These are phyloP conservation scores for Pluteus cervinus DNA, from an alignment of 768 basidiomycete species.

Conservation along the genomic window DNA sequence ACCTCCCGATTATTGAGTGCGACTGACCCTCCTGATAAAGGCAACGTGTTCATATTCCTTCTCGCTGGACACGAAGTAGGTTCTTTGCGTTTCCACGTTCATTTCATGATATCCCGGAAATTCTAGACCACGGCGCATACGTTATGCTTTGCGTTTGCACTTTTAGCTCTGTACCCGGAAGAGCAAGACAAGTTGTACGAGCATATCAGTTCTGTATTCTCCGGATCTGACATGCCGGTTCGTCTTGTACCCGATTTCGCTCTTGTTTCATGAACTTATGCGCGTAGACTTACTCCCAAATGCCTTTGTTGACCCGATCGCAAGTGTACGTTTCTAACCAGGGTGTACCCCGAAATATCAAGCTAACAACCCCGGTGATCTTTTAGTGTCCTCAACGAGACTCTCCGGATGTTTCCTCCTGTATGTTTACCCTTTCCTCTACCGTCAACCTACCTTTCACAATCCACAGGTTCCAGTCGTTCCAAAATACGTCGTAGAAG, in stretches of 20 bases:
- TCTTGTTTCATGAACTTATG: neutral
- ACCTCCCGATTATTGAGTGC: too few relatives aligned
- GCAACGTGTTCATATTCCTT: slow-evolving; percentile 46
- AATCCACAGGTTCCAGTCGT: slow-evolving; percentile 28
- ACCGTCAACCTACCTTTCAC: neutral
- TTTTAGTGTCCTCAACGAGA: slow-evolving; percentile 43
- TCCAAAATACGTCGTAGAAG: slow-evolving; percentile 40
- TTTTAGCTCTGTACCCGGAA: slow-evolving; percentile 33
- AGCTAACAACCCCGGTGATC: too few relatives aligned
- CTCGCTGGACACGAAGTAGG: slow-evolving; percentile 56
- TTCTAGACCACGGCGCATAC: slow-evolving; percentile 29
- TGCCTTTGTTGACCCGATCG: slow-evolving; percentile 30
- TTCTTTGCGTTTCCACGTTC: too few relatives aligned
- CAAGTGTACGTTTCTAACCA: slow-evolving; percentile 25
- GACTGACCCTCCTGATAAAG: slow-evolving; percentile 18
- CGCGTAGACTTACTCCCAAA: slow-evolving; percentile 34
- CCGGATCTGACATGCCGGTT: slow-evolving; percentile 25
- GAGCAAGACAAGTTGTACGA: slow-evolving; percentile 29
- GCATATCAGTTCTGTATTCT: slow-evolving; percentile 26
- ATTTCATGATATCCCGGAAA: too few relatives aligned
- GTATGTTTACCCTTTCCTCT: slow-evolving; percentile 17
- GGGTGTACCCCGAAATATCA: too few relatives aligned
- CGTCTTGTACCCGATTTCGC: slow-evolving; percentile 6
- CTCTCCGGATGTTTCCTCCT: slow-evolving; percentile 40
- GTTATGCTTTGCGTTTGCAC: slow-evolving; percentile 30